Conservation (phyloP, 148 eudicot genomes). For the Nepenthes gracilis region DNA sequence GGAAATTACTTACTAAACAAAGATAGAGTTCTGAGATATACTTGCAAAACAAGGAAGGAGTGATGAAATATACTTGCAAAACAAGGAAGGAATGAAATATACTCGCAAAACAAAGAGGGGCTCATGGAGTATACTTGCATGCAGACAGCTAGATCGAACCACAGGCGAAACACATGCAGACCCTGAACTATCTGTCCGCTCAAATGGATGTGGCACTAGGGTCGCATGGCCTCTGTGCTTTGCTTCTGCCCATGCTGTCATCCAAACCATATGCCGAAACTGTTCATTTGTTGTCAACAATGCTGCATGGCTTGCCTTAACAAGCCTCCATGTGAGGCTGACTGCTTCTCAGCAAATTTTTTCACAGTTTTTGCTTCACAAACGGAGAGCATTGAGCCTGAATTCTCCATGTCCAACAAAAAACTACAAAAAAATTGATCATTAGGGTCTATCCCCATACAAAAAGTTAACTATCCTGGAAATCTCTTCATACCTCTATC, state of each 20-base stretch:
- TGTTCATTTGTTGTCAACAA: constrained; percentile 74
- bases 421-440: constrained; percentile 91
- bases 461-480: constrained; percentile 84
- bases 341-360: constrained; percentile 74
- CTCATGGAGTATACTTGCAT: no score
- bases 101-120: no score
- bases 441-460: constrained; percentile 65
- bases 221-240: no score
- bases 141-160: no score
- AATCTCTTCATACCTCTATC: constrained; percentile 79
- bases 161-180: no score
- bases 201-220: no score
- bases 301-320: constrained; percentile 81
- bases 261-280: constrained; percentile 76
- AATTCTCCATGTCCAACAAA: constrained; percentile 96
- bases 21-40: no score
- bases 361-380: constrained; percentile 76
- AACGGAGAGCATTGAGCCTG: constrained; percentile 92
- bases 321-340: constrained; percentile 51
- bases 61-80: no score
- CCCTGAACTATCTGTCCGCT: no score
- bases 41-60: no score
- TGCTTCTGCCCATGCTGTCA: constrained; percentile 99
- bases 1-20: no score
- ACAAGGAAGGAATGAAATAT: no score